A percentile compares a stretch with the other conserved stretches of the same genome.
Conservation (phyloP, 768 basidiomycete genomes). For the Lentinula guzmanii region DNA sequence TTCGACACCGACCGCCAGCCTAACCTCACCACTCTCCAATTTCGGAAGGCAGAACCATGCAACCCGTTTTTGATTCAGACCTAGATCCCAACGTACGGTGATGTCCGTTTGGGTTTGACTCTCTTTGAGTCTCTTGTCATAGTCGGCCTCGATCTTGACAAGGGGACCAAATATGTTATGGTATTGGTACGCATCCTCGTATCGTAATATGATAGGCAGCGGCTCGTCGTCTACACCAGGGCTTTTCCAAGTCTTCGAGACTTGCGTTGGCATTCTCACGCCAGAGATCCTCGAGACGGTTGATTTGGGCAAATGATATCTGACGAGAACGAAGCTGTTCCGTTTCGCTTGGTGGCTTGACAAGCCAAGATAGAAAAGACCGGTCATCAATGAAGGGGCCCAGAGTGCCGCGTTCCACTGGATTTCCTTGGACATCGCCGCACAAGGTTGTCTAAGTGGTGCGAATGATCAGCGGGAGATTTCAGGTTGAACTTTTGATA, state of each 20-base stretch:
- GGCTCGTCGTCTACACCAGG: conserved; percentile 96
- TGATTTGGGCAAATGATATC: conserved; percentile 96
- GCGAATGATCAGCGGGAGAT: conserved; percentile 21
- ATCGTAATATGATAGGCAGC: conserved; percentile 81
- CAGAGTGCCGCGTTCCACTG: conserved; percentile 98
- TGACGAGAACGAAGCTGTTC: conserved; percentile 96
- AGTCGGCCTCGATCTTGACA: too few species aligned
- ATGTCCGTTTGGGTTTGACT: too few species aligned
- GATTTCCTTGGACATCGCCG: conserved; percentile 32
- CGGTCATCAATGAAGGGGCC: conserved; percentile 99
- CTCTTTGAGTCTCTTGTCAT: too few species aligned
- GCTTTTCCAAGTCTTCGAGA: conserved; percentile 94
- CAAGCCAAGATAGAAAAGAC: conserved; percentile 96
- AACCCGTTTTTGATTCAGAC: too few species aligned
- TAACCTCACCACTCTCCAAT: conserved; percentile 95
- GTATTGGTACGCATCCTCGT: conserved; percentile 99
- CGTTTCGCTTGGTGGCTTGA: conserved; percentile 93
- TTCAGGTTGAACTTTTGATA: conserved; percentile 7
- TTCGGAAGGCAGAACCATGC: conserved; percentile 87
- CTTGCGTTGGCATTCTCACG: conserved; percentile 93
- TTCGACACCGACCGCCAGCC: conserved; percentile 95
- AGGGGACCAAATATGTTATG: conserved; percentile 79
- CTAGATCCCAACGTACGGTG: too few species aligned
- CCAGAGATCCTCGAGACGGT: conserved; percentile 96
- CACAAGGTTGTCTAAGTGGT: too few species aligned